Evolutionary conservation across 208 protist species (phyloP).

Genomic region (Crithidia expoeki): DNA sequence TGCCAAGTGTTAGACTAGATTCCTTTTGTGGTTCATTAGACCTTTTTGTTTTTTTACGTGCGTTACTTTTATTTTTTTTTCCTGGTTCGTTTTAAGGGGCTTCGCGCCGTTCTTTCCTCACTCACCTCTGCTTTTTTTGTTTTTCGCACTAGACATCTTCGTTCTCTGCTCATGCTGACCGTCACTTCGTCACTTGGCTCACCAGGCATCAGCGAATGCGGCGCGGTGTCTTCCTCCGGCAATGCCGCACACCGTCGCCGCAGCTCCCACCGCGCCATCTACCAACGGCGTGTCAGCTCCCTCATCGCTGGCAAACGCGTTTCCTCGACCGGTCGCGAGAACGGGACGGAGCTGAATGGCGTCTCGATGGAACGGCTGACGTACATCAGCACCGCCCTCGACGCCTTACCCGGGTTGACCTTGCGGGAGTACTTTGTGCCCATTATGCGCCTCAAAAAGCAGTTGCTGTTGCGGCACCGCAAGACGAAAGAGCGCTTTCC

Average conservation of each 20-base stretch:
- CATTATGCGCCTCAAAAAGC: conserved; percentile 63
- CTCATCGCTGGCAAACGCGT: neutral
- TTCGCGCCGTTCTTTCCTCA: neutral
- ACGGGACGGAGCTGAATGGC: conserved; percentile 22
- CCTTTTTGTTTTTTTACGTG: no score
- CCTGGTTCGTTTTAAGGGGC: neutral
- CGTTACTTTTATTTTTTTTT: neutral
- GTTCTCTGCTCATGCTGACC: conserved; percentile 12
- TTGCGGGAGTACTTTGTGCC: conserved; percentile 77
- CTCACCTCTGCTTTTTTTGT: neutral
- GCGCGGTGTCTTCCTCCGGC: neutral
- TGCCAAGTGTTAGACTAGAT: no score
- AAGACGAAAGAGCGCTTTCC: conserved; percentile 41
- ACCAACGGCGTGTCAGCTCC: conserved; percentile 16
- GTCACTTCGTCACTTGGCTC: neutral
- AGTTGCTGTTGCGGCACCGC: conserved; percentile 43
- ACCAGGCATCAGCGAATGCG: conserved; percentile 14
- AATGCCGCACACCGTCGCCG: conserved; percentile 16
- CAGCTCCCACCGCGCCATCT: conserved; percentile 11
- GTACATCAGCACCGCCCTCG: conserved; percentile 85
- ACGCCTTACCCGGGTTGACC: conserved; percentile 61
- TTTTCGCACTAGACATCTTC: no score
- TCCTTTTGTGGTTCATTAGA: no score
- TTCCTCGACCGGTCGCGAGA: neutral
- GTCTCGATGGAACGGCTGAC: conserved; percentile 69